A percentile compares a stretch with the other conserved stretches of the same genome.
Evolutionary conservation across 805 yeast genomes (phyloP).

Genomic region (Wickerhamiella azyma): DNA sequence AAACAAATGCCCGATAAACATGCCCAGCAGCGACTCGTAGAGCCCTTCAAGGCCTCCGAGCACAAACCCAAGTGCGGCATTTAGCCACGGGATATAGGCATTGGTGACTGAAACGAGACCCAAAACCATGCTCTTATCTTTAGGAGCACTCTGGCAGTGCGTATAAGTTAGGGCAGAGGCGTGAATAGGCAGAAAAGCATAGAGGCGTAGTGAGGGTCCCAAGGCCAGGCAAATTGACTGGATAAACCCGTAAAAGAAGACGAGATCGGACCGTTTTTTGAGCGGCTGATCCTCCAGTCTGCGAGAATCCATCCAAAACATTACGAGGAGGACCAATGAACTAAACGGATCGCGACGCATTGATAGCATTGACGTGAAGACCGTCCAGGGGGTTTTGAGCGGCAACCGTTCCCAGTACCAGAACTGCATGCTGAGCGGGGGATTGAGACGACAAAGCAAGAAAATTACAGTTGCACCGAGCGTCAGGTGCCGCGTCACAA

Average conservation of each 20-base stretch:
- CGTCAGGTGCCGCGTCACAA: background rate
- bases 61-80: background rate
- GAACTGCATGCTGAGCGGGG: background rate
- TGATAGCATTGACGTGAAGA: background rate
- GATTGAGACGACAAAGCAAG: background rate
- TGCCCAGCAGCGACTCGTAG: background rate
- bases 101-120: background rate
- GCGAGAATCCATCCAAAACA: background rate
- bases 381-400: background rate
- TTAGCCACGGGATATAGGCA: constrained; percentile 1
- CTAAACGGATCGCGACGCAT: background rate
- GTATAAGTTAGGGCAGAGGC: background rate
- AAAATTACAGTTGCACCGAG: background rate
- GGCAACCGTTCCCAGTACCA: background rate
- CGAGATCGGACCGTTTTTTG: background rate
- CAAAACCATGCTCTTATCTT: background rate
- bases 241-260: constrained; percentile 1
- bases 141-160: background rate
- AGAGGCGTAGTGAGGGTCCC: background rate
- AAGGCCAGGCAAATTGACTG: background rate
- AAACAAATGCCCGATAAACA: constrained; percentile 1
- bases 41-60: background rate
- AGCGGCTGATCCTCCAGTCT: background rate
- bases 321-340: background rate
- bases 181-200: background rate